These are phyloP conservation scores for Epichloe sibirici DNA, from an alignment of 2,329 filamentous ascomycete genomes.

Conservation along the genomic window DNA sequence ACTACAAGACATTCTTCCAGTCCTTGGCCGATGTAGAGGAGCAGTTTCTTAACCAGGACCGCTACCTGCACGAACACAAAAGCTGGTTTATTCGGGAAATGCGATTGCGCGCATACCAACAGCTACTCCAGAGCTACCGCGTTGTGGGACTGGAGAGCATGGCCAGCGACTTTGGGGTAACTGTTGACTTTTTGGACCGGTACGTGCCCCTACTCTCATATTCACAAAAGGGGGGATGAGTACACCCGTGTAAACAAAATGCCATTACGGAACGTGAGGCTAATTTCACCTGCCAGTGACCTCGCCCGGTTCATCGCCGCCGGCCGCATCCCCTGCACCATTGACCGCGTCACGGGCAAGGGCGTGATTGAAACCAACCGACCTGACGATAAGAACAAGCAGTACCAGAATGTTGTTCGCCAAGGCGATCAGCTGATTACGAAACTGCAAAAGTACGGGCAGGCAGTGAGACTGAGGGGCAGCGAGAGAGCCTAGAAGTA, in stretches of 20 bases:
- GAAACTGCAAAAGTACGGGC: constrained; percentile 98
- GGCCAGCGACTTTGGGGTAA: constrained; percentile 94
- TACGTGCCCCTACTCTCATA: constrained; percentile 32
- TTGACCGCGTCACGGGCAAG: constrained; percentile 91
- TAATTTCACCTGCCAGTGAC: constrained; percentile 44
- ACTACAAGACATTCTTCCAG: constrained; percentile 89
- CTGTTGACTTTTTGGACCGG: constrained; percentile 91
- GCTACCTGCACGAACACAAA: constrained; percentile 91
- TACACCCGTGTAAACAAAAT: constrained; percentile 1
- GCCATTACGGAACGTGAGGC: neutral
- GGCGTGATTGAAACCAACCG: constrained; percentile 97
- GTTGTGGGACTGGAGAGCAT: constrained; percentile 96
- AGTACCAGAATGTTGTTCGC: constrained; percentile 95
- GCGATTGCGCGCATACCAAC: constrained; percentile 90
- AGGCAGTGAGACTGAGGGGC: constrained; percentile 84
- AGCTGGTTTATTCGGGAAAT: constrained; percentile 98
- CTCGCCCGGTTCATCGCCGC: constrained; percentile 94
- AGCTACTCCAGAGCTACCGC: constrained; percentile 92
- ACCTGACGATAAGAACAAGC: constrained; percentile 98
- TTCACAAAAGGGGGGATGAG: neutral
- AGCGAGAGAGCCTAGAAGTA: constrained; percentile 69
- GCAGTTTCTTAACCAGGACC: constrained; percentile 84
- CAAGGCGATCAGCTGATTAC: constrained; percentile 97
- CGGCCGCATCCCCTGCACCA: constrained; percentile 89
- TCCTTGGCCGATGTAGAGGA: constrained; percentile 85